These are phyloP conservation scores for Penicillium parvum DNA, from an alignment of 495 filamentous ascomycete genomes.

Conservation along the genomic window DNA sequence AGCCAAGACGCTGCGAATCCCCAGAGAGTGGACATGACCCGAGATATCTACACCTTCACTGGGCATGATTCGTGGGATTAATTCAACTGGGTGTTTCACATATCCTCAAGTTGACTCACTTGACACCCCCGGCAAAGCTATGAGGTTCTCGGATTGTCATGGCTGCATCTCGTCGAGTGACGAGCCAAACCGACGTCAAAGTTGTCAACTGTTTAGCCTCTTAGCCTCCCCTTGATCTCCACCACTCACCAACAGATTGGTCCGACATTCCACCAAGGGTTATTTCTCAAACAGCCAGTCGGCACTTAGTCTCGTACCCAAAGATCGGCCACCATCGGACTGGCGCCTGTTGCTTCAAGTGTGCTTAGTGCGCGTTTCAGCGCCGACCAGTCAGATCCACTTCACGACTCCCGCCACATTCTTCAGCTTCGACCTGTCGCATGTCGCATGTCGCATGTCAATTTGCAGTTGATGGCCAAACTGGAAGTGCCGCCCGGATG, in stretches of 20 bases:
- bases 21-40: neutral
- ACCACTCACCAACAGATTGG: slow-evolving; percentile 9
- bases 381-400: slow-evolving; percentile 11
- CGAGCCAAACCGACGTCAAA: too few relatives aligned
- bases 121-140: too few relatives aligned
- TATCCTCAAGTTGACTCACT: too few relatives aligned
- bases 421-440: slow-evolving; percentile 14
- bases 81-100: too few relatives aligned
- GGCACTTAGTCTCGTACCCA: slow-evolving; percentile 2
- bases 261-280: slow-evolving; percentile 8
- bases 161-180: too few relatives aligned
- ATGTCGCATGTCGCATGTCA: slow-evolving; percentile 15
- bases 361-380: slow-evolving; percentile 19
- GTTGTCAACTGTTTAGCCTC: too few relatives aligned
- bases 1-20: slow-evolving; percentile 6
- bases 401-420: slow-evolving; percentile 7
- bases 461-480: slow-evolving; percentile 5
- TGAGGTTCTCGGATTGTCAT: too few relatives aligned
- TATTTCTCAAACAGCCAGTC: slow-evolving; percentile 14
- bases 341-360: slow-evolving; percentile 14
- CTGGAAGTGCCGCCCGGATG: neutral
- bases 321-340: slow-evolving; percentile 6
- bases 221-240: slow-evolving; percentile 2
- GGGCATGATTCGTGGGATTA: neutral
- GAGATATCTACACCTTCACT: too few relatives aligned